Conservation (phyloP, 306 rosid genomes). For the Quercus parvula region DNA sequence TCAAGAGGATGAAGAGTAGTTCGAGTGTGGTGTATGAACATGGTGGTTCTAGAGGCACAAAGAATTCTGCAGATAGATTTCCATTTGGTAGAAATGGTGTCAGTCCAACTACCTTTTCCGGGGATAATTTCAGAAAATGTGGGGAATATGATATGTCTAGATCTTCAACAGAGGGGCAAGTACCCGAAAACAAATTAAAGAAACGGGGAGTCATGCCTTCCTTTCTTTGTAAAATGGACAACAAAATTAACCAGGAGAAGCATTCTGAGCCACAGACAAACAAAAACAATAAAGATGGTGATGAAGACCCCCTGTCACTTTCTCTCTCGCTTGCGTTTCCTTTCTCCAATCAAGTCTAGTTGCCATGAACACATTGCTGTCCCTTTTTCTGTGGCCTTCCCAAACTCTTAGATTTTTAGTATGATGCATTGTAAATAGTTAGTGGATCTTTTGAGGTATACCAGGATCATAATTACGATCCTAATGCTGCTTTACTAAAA, state of each 20-base stretch:
- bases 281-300: background rate
- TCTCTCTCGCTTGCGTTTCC: slow-evolving; percentile 7
- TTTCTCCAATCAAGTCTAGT: background rate
- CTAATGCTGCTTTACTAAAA: background rate
- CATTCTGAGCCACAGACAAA: background rate
- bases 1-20: slow-evolving; percentile 1
- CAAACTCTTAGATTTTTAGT: background rate
- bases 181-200: background rate
- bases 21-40: background rate
- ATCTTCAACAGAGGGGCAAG: background rate
- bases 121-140: background rate
- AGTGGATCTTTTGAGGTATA: background rate
- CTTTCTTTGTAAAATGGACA: background rate
- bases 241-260: background rate
- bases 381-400: background rate
- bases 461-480: background rate
- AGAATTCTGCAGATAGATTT: background rate
- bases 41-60: too few species aligned
- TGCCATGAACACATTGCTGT: background rate
- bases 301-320: background rate
- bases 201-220: background rate
- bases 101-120: background rate
- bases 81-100: background rate
- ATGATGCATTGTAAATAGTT: background rate
- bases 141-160: background rate